Evolutionary conservation across 257 asterid species (phyloP), one percentile per base, ranked within the genome.

Genomic region (Vinca minor): DNA sequence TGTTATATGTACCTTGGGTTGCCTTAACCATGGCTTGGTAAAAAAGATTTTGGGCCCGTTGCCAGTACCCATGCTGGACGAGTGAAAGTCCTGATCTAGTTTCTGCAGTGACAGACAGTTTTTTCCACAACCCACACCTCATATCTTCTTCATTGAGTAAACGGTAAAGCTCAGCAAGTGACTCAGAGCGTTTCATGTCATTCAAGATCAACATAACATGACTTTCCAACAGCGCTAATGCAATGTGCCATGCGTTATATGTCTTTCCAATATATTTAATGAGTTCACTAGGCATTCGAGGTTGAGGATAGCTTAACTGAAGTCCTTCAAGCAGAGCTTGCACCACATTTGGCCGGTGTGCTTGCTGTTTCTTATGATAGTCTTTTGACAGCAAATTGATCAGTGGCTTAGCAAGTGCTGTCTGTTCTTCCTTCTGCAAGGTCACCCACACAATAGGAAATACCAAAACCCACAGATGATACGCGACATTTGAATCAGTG

Each of bases 111-210:
- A 85, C 79, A 20, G 95, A 87, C 57, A 95, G 85, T 76, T 85
- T 93, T 82, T 89, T 89, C 98, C 98, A 93, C 79, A 93, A 82
- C 62, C 98, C 98, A 83, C 97, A 93, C 84, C 98, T 87, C 98
- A 93, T 93, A 75, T 93, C 98, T 83, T 93, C 97, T 72, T 93
- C 98, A 59, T 87, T 89, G 66, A 93, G 95, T 72, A 89, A 82
- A 49, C 97, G 96, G 71, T 93, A 93, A 62, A 93, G 97, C 83
- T 93, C 98, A 56, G 98, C 98, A 79, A 93, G 82, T 73, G 97
- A 93, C 80, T 93, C 98, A 0, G 95, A 85, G 77, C 98, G 89
- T 74, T 93, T 93, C 0, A 95, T 78, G 63, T 93, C 98, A 80
- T 81, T 87, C 88, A 82, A 65, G 79, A 89, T 89, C 81, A 89